Evolutionary conservation across 176 grass and related monocot genomes (phyloP).

Genomic region (Bonia amplexicaulis): DNA sequence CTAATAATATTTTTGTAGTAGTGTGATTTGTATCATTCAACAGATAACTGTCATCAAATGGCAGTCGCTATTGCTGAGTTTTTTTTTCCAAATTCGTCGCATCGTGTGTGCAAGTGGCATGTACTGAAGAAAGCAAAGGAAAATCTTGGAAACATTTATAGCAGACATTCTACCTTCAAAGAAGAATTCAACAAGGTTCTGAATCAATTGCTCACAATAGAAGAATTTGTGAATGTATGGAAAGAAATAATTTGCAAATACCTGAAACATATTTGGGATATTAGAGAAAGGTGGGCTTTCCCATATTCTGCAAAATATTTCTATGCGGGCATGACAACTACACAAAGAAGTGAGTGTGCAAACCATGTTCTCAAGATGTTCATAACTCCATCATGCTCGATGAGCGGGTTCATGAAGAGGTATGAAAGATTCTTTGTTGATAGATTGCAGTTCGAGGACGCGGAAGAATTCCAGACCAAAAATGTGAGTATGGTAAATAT

Average conservation of each 20-base stretch:
- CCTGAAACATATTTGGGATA: neutral
- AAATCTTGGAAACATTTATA: neutral
- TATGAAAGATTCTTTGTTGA: neutral
- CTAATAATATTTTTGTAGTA: too few species aligned
- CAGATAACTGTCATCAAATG: neutral
- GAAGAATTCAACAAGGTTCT: too few species aligned
- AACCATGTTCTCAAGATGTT: neutral
- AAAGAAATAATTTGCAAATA: neutral
- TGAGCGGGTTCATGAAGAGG: neutral
- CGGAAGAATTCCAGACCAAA: neutral
- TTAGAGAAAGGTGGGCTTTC: neutral
- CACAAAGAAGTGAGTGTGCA: neutral
- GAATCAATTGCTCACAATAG: neutral
- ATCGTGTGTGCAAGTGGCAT: conserved; percentile 4
- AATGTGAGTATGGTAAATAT: neutral
- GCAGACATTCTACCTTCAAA: too few species aligned
- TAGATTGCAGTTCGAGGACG: neutral
- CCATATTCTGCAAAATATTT: neutral
- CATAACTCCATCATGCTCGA: neutral
- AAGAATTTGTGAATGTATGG: neutral
- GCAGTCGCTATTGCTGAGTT: neutral
- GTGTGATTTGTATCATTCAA: too few species aligned
- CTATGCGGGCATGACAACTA: neutral
- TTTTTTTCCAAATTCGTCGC: neutral
- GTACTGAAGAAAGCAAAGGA: neutral